A percentile compares a stretch with the other conserved stretches of the same genome.
These are phyloP conservation scores for Alternaria burnsii DNA, from an alignment of 2,329 filamentous ascomycete genomes.

Conservation along the genomic window DNA sequence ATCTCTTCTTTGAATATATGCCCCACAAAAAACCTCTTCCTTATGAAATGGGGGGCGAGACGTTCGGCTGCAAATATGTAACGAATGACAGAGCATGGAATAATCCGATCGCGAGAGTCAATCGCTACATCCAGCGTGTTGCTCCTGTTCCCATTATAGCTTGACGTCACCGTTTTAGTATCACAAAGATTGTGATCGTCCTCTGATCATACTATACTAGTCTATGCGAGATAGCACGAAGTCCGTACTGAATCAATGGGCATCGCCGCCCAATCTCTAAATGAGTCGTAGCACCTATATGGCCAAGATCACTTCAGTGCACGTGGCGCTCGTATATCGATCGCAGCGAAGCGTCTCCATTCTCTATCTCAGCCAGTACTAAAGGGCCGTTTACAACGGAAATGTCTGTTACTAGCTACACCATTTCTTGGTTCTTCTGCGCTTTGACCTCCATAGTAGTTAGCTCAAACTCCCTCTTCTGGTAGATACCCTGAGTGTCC, in stretches of 20 bases:
- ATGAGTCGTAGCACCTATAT: not conserved
- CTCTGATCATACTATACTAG: not conserved
- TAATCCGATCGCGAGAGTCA: not conserved
- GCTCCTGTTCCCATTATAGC: not conserved
- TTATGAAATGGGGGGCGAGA: not conserved
- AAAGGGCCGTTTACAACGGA: not conserved
- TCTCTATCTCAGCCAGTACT: constrained; percentile 6
- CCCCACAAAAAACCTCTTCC: not conserved
- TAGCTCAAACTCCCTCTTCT: constrained; percentile 37
- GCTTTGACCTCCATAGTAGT: constrained; percentile 28
- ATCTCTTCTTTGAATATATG: not conserved
- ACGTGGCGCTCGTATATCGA: not conserved
- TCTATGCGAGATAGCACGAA: not conserved
- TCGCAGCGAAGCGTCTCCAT: constrained; percentile 10
- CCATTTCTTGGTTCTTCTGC: constrained; percentile 11
- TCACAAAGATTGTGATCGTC: not conserved
- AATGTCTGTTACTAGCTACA: constrained; percentile 1
- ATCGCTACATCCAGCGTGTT: not conserved
- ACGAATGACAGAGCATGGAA: not conserved
- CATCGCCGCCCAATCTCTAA: not conserved
- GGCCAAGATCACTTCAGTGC: not conserved
- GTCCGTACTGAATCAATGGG: not conserved
- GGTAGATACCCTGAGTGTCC: constrained; percentile 37
- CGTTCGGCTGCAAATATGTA: not conserved
- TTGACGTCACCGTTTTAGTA: not conserved